phyloP scores from a whole-genome alignment of 1,139 yeast genomes.

The Yamadazyma blattariae region DNA sequence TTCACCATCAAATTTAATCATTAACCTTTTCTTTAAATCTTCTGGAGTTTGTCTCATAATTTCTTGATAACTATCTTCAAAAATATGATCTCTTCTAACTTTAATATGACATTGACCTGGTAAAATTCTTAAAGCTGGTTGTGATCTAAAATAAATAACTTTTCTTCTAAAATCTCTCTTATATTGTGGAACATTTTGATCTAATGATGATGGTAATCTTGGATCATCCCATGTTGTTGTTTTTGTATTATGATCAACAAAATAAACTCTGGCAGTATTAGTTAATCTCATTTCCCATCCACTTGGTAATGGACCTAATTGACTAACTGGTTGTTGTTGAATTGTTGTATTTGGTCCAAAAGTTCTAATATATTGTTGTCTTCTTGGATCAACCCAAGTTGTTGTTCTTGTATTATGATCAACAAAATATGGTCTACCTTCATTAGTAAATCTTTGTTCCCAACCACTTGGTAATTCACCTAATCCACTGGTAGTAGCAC shows the following conservation, averaged over 20 bases:
- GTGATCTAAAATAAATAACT: conserved; percentile 95
- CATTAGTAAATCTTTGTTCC: conserved; percentile 98
- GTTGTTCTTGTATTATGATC: conserved; percentile 98
- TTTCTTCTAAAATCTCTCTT: conserved; percentile 98
- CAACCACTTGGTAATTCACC: conserved; percentile 98
- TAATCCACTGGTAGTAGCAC: conserved; percentile 91
- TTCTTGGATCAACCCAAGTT: conserved; percentile 99
- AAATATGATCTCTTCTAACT: conserved; percentile 93
- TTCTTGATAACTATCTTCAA: conserved; percentile 97
- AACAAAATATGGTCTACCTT: conserved; percentile 96
- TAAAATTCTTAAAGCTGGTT: conserved; percentile 92
- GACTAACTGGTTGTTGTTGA: conserved; percentile 98
- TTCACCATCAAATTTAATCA: conserved; percentile 98
- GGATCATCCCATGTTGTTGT: conserved; percentile 99
- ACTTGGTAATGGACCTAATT: conserved; percentile 94
- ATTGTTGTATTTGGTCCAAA: conserved; percentile 87
- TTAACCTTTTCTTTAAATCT: conserved; percentile 92
- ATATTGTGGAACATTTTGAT: conserved; percentile 98
- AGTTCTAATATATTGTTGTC: conserved; percentile 96
- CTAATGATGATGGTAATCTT: conserved; percentile 92
- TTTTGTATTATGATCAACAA: conserved; percentile 97
- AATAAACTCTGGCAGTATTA: conserved; percentile 95
- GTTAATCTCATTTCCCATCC: conserved; percentile 99
- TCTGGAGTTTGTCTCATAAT: conserved; percentile 98
- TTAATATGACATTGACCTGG: conserved; percentile 99